Conservation (phyloP, 495 filamentous ascomycete genomes). For the Haplographium delicatum region DNA sequence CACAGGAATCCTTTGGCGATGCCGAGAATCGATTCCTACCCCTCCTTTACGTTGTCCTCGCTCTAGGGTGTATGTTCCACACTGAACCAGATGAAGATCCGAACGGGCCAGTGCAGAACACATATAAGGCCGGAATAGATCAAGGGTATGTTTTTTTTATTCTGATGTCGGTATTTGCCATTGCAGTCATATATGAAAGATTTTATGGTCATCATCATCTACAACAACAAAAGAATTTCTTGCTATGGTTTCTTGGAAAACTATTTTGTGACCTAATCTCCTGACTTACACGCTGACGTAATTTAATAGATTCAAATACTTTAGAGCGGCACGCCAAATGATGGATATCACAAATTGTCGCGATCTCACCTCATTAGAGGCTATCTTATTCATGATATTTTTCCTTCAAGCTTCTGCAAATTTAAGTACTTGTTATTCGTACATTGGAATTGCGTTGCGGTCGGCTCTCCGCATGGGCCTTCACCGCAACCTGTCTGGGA, state of each 20-base stretch:
- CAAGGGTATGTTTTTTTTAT: slow-evolving; percentile 59
- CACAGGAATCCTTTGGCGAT: slow-evolving; percentile 61
- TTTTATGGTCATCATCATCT: too few species aligned
- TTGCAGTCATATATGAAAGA: too few species aligned
- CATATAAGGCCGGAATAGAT: slow-evolving; percentile 67
- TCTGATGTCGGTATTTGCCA: not conserved
- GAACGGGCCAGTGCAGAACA: slow-evolving; percentile 34
- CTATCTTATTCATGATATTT: slow-evolving; percentile 85
- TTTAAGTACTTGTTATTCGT: slow-evolving; percentile 88
- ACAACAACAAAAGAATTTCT: too few species aligned
- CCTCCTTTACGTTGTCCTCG: slow-evolving; percentile 75
- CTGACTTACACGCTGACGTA: not conserved
- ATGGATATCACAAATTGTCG: slow-evolving; percentile 90
- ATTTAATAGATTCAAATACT: slow-evolving; percentile 71
- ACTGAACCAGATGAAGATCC: slow-evolving; percentile 35
- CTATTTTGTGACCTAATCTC: not conserved
- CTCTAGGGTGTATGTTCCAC: slow-evolving; percentile 77
- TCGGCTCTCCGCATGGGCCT: slow-evolving; percentile 83
- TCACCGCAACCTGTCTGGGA: slow-evolving; percentile 68
- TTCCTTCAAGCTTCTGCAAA: slow-evolving; percentile 90
- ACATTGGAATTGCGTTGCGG: slow-evolving; percentile 83
- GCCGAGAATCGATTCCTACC: slow-evolving; percentile 79
- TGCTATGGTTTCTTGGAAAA: too few species aligned
- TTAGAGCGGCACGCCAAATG: slow-evolving; percentile 64
- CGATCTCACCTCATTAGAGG: slow-evolving; percentile 79